These are phyloP conservation scores for Polytrichum formosum DNA, from an alignment of 225 moss, liverwort and hornwort species.

Conservation along the genomic window DNA sequence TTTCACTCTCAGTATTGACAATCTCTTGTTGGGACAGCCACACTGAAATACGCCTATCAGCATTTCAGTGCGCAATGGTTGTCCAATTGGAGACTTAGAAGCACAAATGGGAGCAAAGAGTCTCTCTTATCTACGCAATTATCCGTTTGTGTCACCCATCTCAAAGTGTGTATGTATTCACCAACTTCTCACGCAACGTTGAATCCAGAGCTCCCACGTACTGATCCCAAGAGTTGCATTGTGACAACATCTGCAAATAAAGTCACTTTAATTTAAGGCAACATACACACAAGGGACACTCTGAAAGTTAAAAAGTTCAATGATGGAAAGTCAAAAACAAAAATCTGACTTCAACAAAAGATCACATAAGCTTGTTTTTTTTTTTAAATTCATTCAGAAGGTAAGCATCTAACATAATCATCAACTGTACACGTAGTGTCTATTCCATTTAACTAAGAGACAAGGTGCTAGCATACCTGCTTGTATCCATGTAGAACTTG, in stretches of 20 bases:
- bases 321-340: no score
- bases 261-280: background rate
- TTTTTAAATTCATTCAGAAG: no score
- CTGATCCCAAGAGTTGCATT: constrained; percentile 61
- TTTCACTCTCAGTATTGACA: constrained; percentile 21
- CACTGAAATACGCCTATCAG: constrained; percentile 13
- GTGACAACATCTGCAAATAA: constrained; percentile 61
- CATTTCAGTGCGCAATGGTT: constrained; percentile 15
- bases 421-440: no score
- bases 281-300: background rate
- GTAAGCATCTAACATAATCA: no score
- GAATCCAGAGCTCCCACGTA: constrained; percentile 61
- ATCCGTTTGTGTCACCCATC: background rate
- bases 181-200: constrained; percentile 66
- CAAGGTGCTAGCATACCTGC: constrained; percentile 35
- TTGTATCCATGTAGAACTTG: constrained; percentile 81
- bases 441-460: no score
- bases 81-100: constrained; percentile 12
- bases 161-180: constrained; percentile 67
- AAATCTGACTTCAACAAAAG: no score
- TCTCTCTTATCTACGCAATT: constrained; percentile 4
- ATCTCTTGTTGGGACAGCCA: constrained; percentile 27
- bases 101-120: constrained; percentile 13
- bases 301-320: background rate
- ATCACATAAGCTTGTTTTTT: no score